Conservation (phyloP, 2,329 filamentous ascomycete species). For the Hypoxylon sp. region DNA sequence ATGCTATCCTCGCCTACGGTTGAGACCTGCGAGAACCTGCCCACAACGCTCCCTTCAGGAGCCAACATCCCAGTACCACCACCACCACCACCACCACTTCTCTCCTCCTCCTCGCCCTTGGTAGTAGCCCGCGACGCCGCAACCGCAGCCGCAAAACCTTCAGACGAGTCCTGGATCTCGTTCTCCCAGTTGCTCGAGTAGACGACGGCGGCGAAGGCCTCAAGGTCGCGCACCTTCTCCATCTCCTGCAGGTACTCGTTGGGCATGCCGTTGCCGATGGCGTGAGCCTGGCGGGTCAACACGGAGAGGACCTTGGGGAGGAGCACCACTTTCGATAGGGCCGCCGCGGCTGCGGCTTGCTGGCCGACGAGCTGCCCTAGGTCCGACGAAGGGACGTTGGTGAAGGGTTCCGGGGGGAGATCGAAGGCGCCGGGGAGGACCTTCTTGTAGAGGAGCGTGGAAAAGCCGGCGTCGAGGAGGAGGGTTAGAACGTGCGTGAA, state of each 20-base stretch:
- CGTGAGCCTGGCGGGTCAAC: conserved; percentile 90
- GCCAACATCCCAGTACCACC: not conserved
- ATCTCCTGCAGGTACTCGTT: conserved; percentile 81
- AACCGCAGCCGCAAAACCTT: conserved; percentile 46
- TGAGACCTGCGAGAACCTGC: conserved; percentile 35
- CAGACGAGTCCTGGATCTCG: conserved; percentile 67
- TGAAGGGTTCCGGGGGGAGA: conserved; percentile 61
- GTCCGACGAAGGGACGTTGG: conserved; percentile 18
- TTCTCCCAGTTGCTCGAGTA: conserved; percentile 88
- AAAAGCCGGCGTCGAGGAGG: conserved; percentile 90
- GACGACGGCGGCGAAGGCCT: conserved; percentile 88
- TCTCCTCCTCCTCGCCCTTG: conserved; percentile 30
- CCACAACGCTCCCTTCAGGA: conserved; percentile 43
- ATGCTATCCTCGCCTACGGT: conserved; percentile 64
- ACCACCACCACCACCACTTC: conserved; percentile 12
- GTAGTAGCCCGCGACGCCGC: conserved; percentile 43
- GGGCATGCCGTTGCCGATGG: conserved; percentile 83
- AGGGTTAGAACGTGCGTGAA: conserved; percentile 89
- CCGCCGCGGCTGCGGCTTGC: conserved; percentile 43
- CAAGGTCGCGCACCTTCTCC: conserved; percentile 81
- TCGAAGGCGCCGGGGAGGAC: conserved; percentile 86
- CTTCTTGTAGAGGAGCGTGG: conserved; percentile 85
- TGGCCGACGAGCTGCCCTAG: conserved; percentile 19
- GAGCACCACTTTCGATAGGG: conserved; percentile 71
- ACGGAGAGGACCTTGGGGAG: conserved; percentile 92